Base-by-base conservation (phyloP, 2,329 filamentous ascomycete species). In the Nigrospora sphaerica region DNA sequence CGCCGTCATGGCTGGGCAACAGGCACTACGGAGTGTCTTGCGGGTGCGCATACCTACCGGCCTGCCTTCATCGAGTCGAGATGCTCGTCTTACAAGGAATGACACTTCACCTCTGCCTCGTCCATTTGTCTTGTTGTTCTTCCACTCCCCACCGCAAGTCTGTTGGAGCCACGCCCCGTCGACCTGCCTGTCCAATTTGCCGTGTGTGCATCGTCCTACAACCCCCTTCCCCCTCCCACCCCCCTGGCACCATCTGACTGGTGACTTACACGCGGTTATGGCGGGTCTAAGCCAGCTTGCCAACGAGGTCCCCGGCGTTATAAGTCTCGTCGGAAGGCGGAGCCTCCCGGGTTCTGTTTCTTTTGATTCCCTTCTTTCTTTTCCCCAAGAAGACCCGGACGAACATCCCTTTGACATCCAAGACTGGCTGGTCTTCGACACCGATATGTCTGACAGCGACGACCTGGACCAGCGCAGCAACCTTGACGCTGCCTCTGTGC, bases 401-500 rank as follows among this genome's bases (percentile, higher is more conserved):
- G 40, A 42, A 32, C 32, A 19, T 33, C 35, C 42, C 13, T 44
- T 39, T 32, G 32, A 45, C 36, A 39, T 45, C 43, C 32, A 38
- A 12, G 43, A 45, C 35, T 45, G 43, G 43, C 18, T 45, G 34
- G 36, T 36, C 16, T 47, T 47, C 28, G 45, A 47, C 35, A 43
- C 28, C 31, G 39, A 40, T 18, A 28, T 42, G 38, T 46, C 35
- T 28, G 43, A 44, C 16, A 33, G 32, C n/a, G 47, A 46, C 38
- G 57, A 57, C 56, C 53, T 57, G 52, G 57, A 56, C 48, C 51
- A 51, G 50, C 58, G 55, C 54, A 58, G 53, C 57, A 56, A 57
- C 49, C 61, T 57, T 42, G 60, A 60, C 48, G 52, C 53, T 48
- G 57, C 57, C 18, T 62, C 60, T 50, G 57, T 60, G 46, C 60